Percentiles rank a stretch among this genome's conserved stretches.
Evolutionary conservation across 805 yeast species (phyloP).

Genomic region (Wickerhamiella alocasiicola): DNA sequence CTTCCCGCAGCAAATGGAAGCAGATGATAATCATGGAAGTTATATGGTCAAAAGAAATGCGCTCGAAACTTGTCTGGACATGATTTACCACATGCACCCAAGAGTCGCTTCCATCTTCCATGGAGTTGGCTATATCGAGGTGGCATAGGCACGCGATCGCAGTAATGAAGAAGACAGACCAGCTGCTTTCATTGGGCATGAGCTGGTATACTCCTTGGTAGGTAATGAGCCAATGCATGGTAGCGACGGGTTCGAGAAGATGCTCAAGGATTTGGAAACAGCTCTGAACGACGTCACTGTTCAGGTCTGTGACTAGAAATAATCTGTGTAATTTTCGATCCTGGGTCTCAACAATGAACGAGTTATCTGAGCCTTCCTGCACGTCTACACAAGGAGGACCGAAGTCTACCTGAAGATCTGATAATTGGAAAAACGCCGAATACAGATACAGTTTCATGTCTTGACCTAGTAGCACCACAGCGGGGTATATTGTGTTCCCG

Average conservation of each 20-base stretch:
- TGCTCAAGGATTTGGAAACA: constrained; percentile 7
- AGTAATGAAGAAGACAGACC: constrained; percentile 4
- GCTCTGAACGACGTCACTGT: constrained; percentile 1
- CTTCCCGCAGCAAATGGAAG: constrained; percentile 70
- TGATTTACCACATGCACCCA: constrained; percentile 3
- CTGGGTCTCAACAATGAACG: neutral
- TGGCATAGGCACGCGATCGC: neutral
- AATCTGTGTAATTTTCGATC: neutral
- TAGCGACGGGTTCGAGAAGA: neutral
- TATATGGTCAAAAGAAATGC: neutral
- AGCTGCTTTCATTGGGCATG: constrained; percentile 2
- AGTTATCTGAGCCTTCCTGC: neutral
- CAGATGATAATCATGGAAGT: constrained; percentile 42
- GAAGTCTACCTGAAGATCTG: neutral
- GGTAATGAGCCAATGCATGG: constrained; percentile 8
- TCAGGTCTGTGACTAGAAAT: neutral
- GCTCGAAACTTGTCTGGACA: neutral
- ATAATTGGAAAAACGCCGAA: constrained; percentile 5
- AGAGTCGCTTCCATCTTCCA: neutral
- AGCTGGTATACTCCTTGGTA: neutral
- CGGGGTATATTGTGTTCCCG: constrained; percentile 1
- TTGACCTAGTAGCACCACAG: neutral
- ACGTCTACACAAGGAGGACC: neutral
- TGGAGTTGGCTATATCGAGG: neutral
- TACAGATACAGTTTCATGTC: constrained; percentile 2